Evolutionary conservation across 768 basidiomycete genomes (phyloP).

Genomic region (Podaxis mareebaensis): DNA sequence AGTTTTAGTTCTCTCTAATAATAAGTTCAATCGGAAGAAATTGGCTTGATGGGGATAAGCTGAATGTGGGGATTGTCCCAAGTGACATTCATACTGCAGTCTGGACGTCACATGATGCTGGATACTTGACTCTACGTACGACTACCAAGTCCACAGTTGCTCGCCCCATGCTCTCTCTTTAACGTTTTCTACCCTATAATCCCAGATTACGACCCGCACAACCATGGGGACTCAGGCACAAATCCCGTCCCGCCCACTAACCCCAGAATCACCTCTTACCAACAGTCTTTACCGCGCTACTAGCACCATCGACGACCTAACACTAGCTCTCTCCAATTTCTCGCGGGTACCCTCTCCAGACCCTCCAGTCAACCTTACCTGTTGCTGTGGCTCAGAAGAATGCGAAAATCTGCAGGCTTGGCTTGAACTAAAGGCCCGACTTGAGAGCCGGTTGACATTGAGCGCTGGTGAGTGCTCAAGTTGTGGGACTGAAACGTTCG

Average conservation of each 20-base stretch:
- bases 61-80: neutral
- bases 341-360: conserved; percentile 79
- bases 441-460: conserved; percentile 77
- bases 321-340: conserved; percentile 68
- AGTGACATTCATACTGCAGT: conserved; percentile 5
- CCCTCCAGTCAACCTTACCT: conserved; percentile 47
- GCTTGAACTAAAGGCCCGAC: conserved; percentile 60
- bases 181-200: neutral
- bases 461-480: conserved; percentile 73
- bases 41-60: neutral
- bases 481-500: neutral
- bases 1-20: conserved; percentile 9
- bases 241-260: conserved; percentile 35
- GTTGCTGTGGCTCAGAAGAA: conserved; percentile 67
- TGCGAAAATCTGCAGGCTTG: conserved; percentile 69
- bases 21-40: neutral
- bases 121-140: neutral
- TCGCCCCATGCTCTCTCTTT: conserved; percentile 1
- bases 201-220: neutral
- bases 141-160: neutral
- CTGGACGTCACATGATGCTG: conserved; percentile 12
- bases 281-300: conserved; percentile 54
- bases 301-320: conserved; percentile 78
- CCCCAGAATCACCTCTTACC: conserved; percentile 52
- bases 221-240: conserved; percentile 22